Percentiles rank a stretch among this genome's conserved stretches.
Conservation (phyloP, 164 flowering plant species). For the Annona squamosa region DNA sequence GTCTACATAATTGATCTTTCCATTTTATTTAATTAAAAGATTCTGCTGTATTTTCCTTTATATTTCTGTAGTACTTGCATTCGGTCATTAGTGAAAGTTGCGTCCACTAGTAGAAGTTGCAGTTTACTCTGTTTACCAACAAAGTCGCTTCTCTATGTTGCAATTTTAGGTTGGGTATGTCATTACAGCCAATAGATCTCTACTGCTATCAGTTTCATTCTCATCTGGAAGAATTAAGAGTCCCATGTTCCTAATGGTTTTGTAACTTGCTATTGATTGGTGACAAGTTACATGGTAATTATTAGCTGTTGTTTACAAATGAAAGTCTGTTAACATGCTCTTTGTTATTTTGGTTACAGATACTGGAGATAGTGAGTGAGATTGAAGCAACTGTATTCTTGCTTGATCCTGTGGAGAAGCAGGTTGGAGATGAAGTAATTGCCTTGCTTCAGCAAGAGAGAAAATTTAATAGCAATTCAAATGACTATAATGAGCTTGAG, state of each 20-base stretch:
- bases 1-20: no score
- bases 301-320: background rate
- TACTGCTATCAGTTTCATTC: background rate
- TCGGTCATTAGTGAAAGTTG: background rate
- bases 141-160: background rate
- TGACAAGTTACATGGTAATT: background rate
- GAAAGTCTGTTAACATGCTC: background rate
- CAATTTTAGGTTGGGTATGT: background rate
- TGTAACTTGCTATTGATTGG: background rate
- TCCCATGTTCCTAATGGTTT: background rate
- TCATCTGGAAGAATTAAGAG: background rate
- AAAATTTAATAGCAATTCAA: conserved; percentile 40
- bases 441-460: conserved; percentile 83
- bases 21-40: no score
- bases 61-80: background rate
- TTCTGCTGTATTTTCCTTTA: background rate
- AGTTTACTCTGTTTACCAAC: background rate
- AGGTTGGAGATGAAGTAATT: conserved; percentile 88
- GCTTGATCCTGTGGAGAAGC: conserved; percentile 80
- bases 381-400: conserved; percentile 54
- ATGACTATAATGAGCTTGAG: conserved; percentile 75
- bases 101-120: background rate
- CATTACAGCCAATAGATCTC: background rate
- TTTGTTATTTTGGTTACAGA: conserved; percentile 34
- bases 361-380: conserved; percentile 66